phyloP scores from a whole-genome alignment of 208 protist genomes.

The Wallacemonas collosoma region DNA sequence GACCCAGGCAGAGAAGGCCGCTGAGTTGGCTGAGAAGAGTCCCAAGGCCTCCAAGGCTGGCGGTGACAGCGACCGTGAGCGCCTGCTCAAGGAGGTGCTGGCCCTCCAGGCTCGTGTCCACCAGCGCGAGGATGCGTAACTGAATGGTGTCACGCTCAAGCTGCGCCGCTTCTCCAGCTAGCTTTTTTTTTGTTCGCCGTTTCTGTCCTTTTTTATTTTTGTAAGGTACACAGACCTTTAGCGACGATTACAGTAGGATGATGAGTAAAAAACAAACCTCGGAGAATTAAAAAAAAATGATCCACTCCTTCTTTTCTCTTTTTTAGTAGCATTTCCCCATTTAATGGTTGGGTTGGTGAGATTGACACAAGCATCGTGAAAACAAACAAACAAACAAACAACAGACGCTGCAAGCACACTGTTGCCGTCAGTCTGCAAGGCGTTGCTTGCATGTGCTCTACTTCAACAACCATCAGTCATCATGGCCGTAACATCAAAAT shows the following conservation, averaged over 20 bases:
- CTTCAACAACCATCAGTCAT: too few species aligned
- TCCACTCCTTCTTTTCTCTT: constrained; percentile 11
- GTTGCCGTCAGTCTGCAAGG: too few species aligned
- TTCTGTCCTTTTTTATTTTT: constrained; percentile 21
- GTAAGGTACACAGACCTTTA: constrained; percentile 16
- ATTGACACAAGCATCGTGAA: constrained; percentile 18
- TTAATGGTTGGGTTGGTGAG: constrained; percentile 14
- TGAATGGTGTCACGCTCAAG: constrained; percentile 17
- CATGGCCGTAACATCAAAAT: too few species aligned
- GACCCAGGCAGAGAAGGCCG: constrained; percentile 76
- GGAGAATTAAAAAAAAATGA: constrained; percentile 9
- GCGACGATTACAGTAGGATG: constrained; percentile 12
- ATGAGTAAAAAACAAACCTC: constrained; percentile 10
- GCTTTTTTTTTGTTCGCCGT: constrained; percentile 20
- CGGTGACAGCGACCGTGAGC: constrained; percentile 78
- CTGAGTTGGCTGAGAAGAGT: constrained; percentile 50
- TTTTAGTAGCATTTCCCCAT: constrained; percentile 16
- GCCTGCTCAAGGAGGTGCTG: constrained; percentile 90
- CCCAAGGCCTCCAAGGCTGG: constrained; percentile 46
- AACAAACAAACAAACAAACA: constrained; percentile 20
- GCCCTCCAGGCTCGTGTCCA: constrained; percentile 88
- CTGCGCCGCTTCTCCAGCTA: constrained; percentile 7
- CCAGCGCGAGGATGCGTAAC: constrained; percentile 74
- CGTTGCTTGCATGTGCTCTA: too few species aligned
- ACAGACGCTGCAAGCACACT: background rate